Evolutionary conservation across 495 filamentous ascomycete species (phyloP).

Genomic region (Aspergillus taichungensis): DNA sequence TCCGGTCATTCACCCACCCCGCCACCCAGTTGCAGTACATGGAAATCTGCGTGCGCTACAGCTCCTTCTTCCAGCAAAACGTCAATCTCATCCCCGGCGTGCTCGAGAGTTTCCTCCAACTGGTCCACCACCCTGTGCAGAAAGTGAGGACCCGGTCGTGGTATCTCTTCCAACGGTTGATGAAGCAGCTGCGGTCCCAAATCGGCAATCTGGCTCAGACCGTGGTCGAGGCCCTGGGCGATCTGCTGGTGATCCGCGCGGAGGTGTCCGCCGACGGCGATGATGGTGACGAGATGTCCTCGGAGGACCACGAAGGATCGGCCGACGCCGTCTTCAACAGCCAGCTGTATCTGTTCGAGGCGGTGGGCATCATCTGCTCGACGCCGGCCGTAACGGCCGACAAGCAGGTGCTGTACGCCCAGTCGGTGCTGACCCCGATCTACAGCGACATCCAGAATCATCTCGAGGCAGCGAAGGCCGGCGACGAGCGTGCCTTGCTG

Average conservation of each 20-base stretch:
- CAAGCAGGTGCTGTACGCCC: constrained; percentile 75
- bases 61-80: constrained; percentile 82
- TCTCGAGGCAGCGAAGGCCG: constrained; percentile 60
- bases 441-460: constrained; percentile 78
- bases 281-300: constrained; percentile 83
- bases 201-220: constrained; percentile 84
- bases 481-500: constrained; percentile 69
- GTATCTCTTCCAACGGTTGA: constrained; percentile 90
- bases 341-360: constrained; percentile 90
- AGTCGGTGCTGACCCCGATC: constrained; percentile 76
- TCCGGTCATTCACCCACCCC: constrained; percentile 78
- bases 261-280: constrained; percentile 68
- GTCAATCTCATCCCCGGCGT: constrained; percentile 69
- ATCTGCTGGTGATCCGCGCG: constrained; percentile 82
- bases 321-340: constrained; percentile 82
- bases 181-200: constrained; percentile 75
- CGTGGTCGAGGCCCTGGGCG: constrained; percentile 79
- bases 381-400: constrained; percentile 62
- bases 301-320: constrained; percentile 79
- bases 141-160: constrained; percentile 84
- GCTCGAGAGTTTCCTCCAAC: constrained; percentile 83
- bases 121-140: constrained; percentile 78
- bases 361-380: constrained; percentile 83
- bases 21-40: constrained; percentile 92
- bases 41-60: constrained; percentile 94